These are phyloP conservation scores for Cryptococcus wingfieldii DNA, from an alignment of 1,284 basidiomycete species.

Conservation along the genomic window DNA sequence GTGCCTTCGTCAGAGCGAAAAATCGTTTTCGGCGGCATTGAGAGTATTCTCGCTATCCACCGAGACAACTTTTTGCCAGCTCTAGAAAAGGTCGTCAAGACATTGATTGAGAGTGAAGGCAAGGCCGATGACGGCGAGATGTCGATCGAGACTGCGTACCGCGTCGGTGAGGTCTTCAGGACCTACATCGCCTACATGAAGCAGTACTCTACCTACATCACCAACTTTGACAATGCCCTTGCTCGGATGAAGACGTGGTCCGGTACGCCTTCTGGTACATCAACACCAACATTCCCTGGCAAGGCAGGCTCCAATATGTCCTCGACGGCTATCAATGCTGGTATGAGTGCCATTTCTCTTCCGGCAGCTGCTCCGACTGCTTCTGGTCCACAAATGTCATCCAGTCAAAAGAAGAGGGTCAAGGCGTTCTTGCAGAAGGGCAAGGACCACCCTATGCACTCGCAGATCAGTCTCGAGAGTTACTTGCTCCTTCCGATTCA, in stretches of 20 bases:
- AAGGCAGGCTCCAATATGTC: conserved; percentile 58
- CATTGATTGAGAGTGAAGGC: conserved; percentile 59
- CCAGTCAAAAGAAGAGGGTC: conserved; percentile 78
- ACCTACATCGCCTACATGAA: conserved; percentile 93
- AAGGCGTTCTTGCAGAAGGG: conserved; percentile 81
- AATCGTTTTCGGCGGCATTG: conserved; percentile 87
- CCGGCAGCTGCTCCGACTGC: conserved; percentile 45
- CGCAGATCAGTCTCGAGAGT: conserved; percentile 92
- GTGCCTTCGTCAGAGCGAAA: conserved; percentile 65
- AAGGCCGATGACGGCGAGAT: conserved; percentile 72
- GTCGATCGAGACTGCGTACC: conserved; percentile 70
- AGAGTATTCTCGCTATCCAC: conserved; percentile 87
- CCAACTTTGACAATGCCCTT: conserved; percentile 88
- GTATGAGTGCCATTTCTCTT: conserved; percentile 55
- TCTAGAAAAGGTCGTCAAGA: conserved; percentile 67
- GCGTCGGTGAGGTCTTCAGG: conserved; percentile 82
- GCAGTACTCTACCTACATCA: conserved; percentile 96
- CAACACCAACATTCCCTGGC: conserved; percentile 37
- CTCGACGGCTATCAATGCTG: conserved; percentile 56
- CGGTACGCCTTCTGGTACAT: conserved; percentile 20
- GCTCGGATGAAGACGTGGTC: conserved; percentile 81
- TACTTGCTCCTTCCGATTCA: conserved; percentile 94
- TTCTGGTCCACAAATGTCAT: conserved; percentile 51
- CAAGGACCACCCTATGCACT: conserved; percentile 78
- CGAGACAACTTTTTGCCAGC: conserved; percentile 85